These are phyloP conservation scores for Aureobasidium sp. DNA, from an alignment of 2,329 filamentous ascomycete species.

Conservation along the genomic window DNA sequence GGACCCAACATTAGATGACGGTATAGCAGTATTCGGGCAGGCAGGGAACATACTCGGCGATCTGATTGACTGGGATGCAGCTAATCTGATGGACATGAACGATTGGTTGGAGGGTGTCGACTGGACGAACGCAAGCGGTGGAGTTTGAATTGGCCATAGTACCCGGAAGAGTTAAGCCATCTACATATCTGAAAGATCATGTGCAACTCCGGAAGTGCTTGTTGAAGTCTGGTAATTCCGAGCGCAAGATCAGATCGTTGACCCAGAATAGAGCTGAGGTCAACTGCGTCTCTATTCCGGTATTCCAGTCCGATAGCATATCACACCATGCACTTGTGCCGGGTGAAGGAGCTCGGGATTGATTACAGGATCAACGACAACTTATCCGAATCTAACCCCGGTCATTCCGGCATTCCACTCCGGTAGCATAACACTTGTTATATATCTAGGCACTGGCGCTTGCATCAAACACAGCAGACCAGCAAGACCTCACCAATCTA, in stretches of 20 bases:
- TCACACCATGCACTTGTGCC: too few species aligned
- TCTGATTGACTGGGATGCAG: not conserved
- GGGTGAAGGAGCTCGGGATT: too few species aligned
- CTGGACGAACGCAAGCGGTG: not conserved
- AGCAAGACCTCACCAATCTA: too few species aligned
- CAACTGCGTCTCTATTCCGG: not conserved
- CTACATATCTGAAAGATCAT: not conserved
- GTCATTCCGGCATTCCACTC: not conserved
- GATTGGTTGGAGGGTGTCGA: not conserved
- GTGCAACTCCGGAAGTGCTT: not conserved
- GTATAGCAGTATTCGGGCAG: not conserved
- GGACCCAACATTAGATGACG: too few species aligned
- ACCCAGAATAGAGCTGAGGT: not conserved
- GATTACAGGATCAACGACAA: too few species aligned
- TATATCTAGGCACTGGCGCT: not conserved
- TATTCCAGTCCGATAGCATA: not conserved
- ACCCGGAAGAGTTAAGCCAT: not conserved
- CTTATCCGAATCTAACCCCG: not conserved
- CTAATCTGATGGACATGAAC: not conserved
- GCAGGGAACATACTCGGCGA: not conserved
- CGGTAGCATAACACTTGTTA: not conserved
- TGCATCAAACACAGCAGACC: too few species aligned
- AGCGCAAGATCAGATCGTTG: not conserved
- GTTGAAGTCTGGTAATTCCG: not conserved
- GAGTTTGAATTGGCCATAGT: not conserved